Conservation (phyloP, 2,329 filamentous ascomycete genomes). For the Stachybotrys elegans region DNA sequence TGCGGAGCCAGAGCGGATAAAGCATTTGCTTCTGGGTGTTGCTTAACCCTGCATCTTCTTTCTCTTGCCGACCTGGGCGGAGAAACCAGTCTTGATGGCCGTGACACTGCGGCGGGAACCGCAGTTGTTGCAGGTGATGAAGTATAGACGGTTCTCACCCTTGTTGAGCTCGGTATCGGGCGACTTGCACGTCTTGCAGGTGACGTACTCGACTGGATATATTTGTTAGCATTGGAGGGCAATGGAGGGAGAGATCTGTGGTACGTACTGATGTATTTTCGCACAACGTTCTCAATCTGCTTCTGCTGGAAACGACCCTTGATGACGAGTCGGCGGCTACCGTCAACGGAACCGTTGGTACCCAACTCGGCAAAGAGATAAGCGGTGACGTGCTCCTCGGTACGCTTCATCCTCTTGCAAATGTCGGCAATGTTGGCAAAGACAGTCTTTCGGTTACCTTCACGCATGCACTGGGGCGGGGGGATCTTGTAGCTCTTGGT, state of each 20-base stretch:
- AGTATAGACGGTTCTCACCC: conserved; percentile 98
- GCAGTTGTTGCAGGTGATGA: conserved; percentile 89
- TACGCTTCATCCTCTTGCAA: conserved; percentile 98
- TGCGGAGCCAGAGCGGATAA: too few species aligned
- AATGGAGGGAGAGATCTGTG: neutral
- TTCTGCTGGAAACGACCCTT: conserved; percentile 99
- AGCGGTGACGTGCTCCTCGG: conserved; percentile 93
- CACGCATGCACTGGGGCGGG: conserved; percentile 94
- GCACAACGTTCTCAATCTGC: conserved; percentile 94
- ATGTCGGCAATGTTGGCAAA: conserved; percentile 99
- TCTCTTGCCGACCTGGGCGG: conserved; percentile 97
- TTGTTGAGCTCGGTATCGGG: conserved; percentile 96
- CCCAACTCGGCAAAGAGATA: conserved; percentile 98
- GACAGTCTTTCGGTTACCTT: conserved; percentile 99
- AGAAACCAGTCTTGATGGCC: conserved; percentile 99
- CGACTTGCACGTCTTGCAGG: conserved; percentile 96
- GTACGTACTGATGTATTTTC: conserved; percentile 84
- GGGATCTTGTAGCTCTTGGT: conserved; percentile 98
- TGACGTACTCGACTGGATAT: conserved; percentile 80
- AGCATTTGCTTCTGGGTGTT: conserved; percentile 5
- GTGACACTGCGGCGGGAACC: conserved; percentile 82
- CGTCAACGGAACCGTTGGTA: conserved; percentile 93
- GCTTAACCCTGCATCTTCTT: conserved; percentile 83
- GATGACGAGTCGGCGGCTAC: conserved; percentile 88
- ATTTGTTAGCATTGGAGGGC: conserved; percentile 20